phyloP scores from a whole-genome alignment of 2,329 filamentous ascomycete genomes.

The Cryoendolithus antarcticus region DNA sequence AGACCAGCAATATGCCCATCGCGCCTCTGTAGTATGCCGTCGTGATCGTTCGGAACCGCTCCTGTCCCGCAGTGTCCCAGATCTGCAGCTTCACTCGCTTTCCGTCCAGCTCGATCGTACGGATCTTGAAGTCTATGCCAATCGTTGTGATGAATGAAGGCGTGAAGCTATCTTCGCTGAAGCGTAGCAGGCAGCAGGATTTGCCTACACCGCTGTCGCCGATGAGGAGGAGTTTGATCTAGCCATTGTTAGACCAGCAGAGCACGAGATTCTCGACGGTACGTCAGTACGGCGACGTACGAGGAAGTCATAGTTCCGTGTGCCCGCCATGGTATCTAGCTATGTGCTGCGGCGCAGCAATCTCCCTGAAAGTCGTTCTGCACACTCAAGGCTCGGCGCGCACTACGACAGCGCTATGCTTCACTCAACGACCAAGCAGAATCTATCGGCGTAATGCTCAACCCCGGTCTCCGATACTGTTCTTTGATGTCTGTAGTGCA shows the following conservation, averaged over 20 bases:
- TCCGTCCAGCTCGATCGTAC: conserved; percentile 96
- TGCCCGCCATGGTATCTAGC: conserved; percentile 62
- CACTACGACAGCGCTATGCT: too few species aligned
- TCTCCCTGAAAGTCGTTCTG: too few species aligned
- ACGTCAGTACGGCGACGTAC: conserved; percentile 42
- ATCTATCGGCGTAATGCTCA: too few species aligned
- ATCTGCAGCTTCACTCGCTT: conserved; percentile 99
- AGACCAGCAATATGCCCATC: conserved; percentile 95
- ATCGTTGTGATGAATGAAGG: conserved; percentile 98
- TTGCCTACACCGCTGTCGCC: conserved; percentile 95
- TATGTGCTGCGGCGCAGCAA: too few species aligned
- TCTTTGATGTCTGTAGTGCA: too few species aligned
- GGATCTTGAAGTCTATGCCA: conserved; percentile 99
- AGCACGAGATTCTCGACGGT: background rate
- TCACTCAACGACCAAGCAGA: too few species aligned
- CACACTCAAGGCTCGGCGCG: too few species aligned
- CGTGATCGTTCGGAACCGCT: conserved; percentile 96
- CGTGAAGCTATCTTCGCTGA: conserved; percentile 95
- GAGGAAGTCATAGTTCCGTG: conserved; percentile 98
- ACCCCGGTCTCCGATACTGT: too few species aligned
- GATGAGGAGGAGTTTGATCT: conserved; percentile 96
- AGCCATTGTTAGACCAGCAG: conserved; percentile 5
- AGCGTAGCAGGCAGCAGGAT: conserved; percentile 90
- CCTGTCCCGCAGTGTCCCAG: conserved; percentile 97
- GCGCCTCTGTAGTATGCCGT: conserved; percentile 97